A percentile compares a stretch with the other conserved stretches of the same genome.
Evolutionary conservation across 768 basidiomycete genomes (phyloP).

Genomic region (Holtermanniella nyarrowii): DNA sequence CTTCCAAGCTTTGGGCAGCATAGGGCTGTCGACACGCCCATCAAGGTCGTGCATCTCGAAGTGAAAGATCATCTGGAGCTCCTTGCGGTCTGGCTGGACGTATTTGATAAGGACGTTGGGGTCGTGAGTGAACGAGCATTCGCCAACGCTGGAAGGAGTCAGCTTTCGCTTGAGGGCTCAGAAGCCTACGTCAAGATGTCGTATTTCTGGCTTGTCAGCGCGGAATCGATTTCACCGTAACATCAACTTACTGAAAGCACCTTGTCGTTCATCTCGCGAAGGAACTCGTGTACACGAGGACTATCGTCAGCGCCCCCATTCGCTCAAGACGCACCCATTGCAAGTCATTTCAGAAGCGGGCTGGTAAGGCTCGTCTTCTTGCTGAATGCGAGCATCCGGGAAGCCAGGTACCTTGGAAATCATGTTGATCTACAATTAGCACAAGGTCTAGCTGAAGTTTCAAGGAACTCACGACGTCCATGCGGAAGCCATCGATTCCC

Average conservation of each 20-base stretch:
- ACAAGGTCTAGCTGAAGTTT: background rate
- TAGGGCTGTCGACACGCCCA: constrained; percentile 43
- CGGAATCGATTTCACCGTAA: constrained; percentile 5
- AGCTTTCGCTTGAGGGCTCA: background rate
- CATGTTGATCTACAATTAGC: constrained; percentile 50
- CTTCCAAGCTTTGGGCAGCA: constrained; percentile 44
- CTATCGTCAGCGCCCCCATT: constrained; percentile 37
- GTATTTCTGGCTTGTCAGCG: constrained; percentile 3
- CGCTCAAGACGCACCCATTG: constrained; percentile 45
- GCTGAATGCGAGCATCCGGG: constrained; percentile 55
- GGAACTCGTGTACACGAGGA: constrained; percentile 56
- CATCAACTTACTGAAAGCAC: constrained; percentile 51
- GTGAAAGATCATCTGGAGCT: constrained; percentile 25
- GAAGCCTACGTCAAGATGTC: constrained; percentile 5
- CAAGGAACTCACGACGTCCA: constrained; percentile 40
- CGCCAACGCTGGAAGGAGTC: constrained; percentile 21
- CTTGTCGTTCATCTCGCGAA: constrained; percentile 56
- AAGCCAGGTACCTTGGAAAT: constrained; percentile 56
- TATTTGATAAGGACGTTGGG: constrained; percentile 50
- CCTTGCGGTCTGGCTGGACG: constrained; percentile 46
- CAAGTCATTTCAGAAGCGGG: constrained; percentile 49
- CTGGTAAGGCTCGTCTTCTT: constrained; percentile 46
- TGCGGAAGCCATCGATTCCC: constrained; percentile 66
- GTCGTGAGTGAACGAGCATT: constrained; percentile 22
- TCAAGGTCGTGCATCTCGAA: constrained; percentile 42